Percentiles rank a stretch among this genome's conserved stretches.
These are phyloP conservation scores for Trametes versicolor DNA, from an alignment of 1,284 basidiomycete genomes.

Conservation along the genomic window DNA sequence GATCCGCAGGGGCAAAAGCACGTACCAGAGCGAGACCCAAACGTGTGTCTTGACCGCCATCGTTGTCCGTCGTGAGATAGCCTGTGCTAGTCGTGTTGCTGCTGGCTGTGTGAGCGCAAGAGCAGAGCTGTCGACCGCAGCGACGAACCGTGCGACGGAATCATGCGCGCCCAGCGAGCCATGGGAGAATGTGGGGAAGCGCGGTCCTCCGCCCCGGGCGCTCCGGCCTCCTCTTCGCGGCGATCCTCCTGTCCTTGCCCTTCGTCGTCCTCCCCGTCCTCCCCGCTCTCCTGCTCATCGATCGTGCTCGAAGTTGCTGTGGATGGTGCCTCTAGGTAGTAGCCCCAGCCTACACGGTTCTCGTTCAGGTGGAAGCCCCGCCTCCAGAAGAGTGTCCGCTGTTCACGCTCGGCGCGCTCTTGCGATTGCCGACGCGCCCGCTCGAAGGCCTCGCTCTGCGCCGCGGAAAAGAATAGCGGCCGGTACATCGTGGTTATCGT, in stretches of 20 bases:
- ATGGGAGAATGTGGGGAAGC: constrained; percentile 21
- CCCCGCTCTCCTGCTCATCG: constrained; percentile 19
- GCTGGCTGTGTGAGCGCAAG: constrained; percentile 27
- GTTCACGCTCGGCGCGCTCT: constrained; percentile 15
- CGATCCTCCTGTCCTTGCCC: constrained; percentile 14
- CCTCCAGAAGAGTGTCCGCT: constrained; percentile 28
- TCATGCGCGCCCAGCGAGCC: constrained; percentile 14
- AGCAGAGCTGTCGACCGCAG: constrained; percentile 18
- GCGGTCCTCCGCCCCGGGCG: constrained; percentile 9
- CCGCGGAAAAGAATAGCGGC: constrained; percentile 34
- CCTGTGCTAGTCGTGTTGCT: constrained; percentile 29
- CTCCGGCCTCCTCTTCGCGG: constrained; percentile 13
- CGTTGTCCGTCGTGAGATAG: constrained; percentile 13
- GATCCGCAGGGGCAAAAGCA: not conserved
- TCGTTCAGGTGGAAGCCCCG: constrained; percentile 32
- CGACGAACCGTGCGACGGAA: constrained; percentile 34
- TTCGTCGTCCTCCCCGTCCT: constrained; percentile 12
- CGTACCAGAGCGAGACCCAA: constrained; percentile 44
- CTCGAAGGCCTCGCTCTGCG: constrained; percentile 30
- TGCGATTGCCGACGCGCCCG: constrained; percentile 27
- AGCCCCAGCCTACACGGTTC: constrained; percentile 25
- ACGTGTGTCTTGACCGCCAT: constrained; percentile 41
- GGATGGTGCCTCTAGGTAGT: constrained; percentile 31
- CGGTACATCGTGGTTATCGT: constrained; percentile 20
- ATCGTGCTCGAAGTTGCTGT: constrained; percentile 15